These are phyloP conservation scores for Hypoxylon lienhwacheense DNA, from an alignment of 495 filamentous ascomycete species.

Conservation along the genomic window DNA sequence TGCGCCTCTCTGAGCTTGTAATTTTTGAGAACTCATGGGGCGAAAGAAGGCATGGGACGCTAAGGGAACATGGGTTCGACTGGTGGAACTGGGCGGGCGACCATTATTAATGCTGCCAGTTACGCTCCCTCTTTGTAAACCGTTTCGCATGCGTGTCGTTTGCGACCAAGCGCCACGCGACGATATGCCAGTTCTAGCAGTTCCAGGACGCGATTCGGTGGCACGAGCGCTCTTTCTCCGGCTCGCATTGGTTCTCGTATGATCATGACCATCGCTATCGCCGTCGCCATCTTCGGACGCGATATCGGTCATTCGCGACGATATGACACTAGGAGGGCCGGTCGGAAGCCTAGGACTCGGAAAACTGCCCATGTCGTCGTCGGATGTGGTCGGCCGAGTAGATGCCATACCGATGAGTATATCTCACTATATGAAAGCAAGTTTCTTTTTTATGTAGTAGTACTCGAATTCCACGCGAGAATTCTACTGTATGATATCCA, in stretches of 20 bases:
- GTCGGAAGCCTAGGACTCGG: constrained; percentile 44
- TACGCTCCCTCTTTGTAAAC: constrained; percentile 46
- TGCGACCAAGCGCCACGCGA: constrained; percentile 54
- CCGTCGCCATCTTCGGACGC: constrained; percentile 58
- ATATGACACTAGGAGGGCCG: constrained; percentile 68
- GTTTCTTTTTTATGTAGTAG: neutral
- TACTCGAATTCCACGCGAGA: constrained; percentile 7
- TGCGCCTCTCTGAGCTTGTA: constrained; percentile 83
- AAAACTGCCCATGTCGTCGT: constrained; percentile 44
- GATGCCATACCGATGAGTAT: constrained; percentile 38
- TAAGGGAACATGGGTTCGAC: constrained; percentile 86
- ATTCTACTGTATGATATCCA: neutral
- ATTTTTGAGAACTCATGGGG: constrained; percentile 93
- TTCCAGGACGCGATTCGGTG: constrained; percentile 54
- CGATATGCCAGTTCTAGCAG: constrained; percentile 53
- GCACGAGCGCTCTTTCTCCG: constrained; percentile 44
- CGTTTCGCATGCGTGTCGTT: constrained; percentile 50
- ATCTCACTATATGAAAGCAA: too few species aligned
- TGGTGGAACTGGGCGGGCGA: constrained; percentile 65
- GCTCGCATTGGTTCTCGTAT: constrained; percentile 34
- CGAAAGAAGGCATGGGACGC: constrained; percentile 90
- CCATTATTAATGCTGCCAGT: constrained; percentile 49
- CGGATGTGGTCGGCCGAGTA: constrained; percentile 41
- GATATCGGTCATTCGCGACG: constrained; percentile 82
- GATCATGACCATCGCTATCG: constrained; percentile 39